A percentile compares a stretch with the other conserved stretches of the same genome.
phyloP scores from a whole-genome alignment of 371 early-diverging fungal species.

The Basidiobolus meristosporus region DNA sequence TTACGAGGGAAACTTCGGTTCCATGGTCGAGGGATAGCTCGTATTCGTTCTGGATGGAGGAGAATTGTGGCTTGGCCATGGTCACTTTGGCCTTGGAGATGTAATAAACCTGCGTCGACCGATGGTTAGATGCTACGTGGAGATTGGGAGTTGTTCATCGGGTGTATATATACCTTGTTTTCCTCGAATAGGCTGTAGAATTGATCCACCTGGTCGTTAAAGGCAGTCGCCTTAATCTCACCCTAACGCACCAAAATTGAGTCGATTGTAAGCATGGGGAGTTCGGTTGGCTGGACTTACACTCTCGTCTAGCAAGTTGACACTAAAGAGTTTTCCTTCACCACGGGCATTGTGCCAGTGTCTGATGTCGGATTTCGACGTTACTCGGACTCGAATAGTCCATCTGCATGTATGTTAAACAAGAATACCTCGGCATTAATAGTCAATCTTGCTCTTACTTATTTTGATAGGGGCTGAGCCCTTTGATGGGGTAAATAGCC shows the following conservation, averaged over 20 bases:
- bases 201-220: conserved; percentile 61
- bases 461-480: conserved; percentile 46
- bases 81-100: conserved; percentile 66
- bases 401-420: conserved; percentile 33
- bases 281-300: conserved; percentile 12
- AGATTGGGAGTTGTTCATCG: not conserved
- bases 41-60: conserved; percentile 70
- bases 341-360: conserved; percentile 59
- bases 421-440: no score
- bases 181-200: conserved; percentile 55
- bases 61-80: conserved; percentile 74
- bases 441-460: no score
- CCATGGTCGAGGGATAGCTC: conserved; percentile 67
- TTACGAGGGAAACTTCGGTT: conserved; percentile 38
- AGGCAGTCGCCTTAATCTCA: conserved; percentile 82
- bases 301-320: conserved; percentile 68
- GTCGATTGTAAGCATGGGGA: not conserved
- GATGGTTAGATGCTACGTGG: not conserved
- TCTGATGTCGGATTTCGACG: conserved; percentile 65
- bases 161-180: conserved; percentile 26
- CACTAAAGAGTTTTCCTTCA: conserved; percentile 79
- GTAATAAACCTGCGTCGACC: conserved; percentile 36
- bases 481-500: conserved; percentile 18
- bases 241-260: conserved; percentile 20
- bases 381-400: conserved; percentile 81